A percentile compares a stretch with the other conserved stretches of the same genome.
Conservation (phyloP, 164 flowering plant genomes). For the Magnolia sinica region DNA sequence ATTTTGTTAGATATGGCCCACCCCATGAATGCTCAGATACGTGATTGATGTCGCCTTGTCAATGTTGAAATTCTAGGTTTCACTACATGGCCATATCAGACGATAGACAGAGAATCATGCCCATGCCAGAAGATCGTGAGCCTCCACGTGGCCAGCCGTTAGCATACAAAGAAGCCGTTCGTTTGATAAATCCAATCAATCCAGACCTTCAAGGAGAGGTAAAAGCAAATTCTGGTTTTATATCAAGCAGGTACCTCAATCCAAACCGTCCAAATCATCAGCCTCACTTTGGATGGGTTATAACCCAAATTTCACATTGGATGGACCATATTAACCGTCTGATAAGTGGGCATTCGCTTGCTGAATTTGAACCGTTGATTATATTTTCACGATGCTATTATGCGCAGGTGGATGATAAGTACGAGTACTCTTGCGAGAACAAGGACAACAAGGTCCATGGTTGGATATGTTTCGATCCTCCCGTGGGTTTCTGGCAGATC, state of each 20-base stretch:
- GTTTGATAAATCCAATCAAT: slow-evolving; percentile 56
- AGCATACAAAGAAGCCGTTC: slow-evolving; percentile 89
- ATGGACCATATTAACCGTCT: neutral
- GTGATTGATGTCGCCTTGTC: neutral
- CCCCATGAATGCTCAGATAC: too few relatives aligned
- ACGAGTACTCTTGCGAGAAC: slow-evolving; percentile 73
- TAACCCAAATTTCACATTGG: neutral
- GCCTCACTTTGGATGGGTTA: too few relatives aligned
- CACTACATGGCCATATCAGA: slow-evolving; percentile 90
- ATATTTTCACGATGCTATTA: neutral
- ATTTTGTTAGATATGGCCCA: too few relatives aligned
- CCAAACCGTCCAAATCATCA: too few relatives aligned
- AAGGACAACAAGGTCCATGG: slow-evolving; percentile 75
- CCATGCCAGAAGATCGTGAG: slow-evolving; percentile 79
- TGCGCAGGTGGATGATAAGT: slow-evolving; percentile 91
- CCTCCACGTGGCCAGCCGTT: slow-evolving; percentile 62
- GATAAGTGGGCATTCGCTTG: neutral
- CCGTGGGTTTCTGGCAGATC: slow-evolving; percentile 82
- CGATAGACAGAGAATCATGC: slow-evolving; percentile 74
- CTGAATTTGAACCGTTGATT: neutral
- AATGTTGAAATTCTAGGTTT: slow-evolving; percentile 44
- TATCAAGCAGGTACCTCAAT: neutral
- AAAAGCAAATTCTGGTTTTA: neutral
- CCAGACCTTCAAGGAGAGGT: slow-evolving; percentile 78
- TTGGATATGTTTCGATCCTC: slow-evolving; percentile 63